Base-by-base conservation (phyloP, 345 rosid species). In the Populus nigra region DNA sequence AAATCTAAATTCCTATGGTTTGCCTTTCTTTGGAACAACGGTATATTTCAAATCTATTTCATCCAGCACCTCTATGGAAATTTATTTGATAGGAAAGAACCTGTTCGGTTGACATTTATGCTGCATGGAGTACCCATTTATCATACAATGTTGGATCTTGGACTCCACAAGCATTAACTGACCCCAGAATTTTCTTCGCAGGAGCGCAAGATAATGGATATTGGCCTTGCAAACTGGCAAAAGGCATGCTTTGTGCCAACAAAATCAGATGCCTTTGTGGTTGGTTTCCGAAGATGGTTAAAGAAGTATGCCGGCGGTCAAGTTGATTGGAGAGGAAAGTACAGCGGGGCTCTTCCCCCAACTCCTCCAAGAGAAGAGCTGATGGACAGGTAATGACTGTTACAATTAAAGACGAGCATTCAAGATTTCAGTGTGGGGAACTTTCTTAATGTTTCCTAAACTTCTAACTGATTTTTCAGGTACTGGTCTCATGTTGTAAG, bases 191-290 rank as follows among this genome's bases (percentile, higher is more conserved):
- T 66, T 74, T 23, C 59, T 7, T 39, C 73, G 61, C 71, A 92
- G 98, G 98, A 94, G 88, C 89, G 88, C 71, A 94, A 89, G 86
- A 88, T 94, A 84, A 82, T 84, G 86, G 98, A 89, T 17, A 65
- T 80, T 36, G 97, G 93, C 38, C 55, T 85, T 71, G 76, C 87
- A 25, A 92, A 92, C 79, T 94, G 98, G 98, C 94, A 89, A 72
- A 92, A 92, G 71, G 88, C 91, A 65, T 92, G 97, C 81, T 94
- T 90, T 71, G 83, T 91, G 75, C 97, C 97, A 38, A 92, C 94
- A 27, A 89, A 91, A 71, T 84, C 98, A 16, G 98, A 94, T 79
- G 92, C 88, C 8, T 84, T 84, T 20, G 97, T 94, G 63, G 91
- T 92, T 72, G 86, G 90, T 45, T 92, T 90, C 85, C 86, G 97